These are phyloP conservation scores for Penicillium sp. DNA, from an alignment of 2,329 filamentous ascomycete species.

Conservation along the genomic window DNA sequence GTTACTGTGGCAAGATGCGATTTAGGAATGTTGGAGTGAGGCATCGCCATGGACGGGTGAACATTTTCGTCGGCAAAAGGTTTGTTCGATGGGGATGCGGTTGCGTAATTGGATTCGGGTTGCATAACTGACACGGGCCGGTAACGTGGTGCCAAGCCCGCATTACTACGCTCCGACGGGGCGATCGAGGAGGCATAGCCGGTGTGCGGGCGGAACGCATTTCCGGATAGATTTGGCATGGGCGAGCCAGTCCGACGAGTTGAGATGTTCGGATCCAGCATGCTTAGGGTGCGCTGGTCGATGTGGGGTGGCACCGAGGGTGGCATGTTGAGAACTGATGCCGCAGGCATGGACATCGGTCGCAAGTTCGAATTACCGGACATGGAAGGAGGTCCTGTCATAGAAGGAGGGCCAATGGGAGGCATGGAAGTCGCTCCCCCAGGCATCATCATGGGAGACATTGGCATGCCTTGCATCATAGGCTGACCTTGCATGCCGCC, in stretches of 20 bases:
- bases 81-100: conserved; percentile 35
- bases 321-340: conserved; percentile 23
- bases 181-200: conserved; percentile 87
- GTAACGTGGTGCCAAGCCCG: conserved; percentile 86
- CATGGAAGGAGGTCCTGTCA: conserved; percentile 25
- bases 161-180: conserved; percentile 90
- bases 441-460: conserved; percentile 19
- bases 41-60: conserved; percentile 22
- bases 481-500: conserved; percentile 40
- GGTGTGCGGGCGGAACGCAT: conserved; percentile 26
- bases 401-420: conserved; percentile 14
- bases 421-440: conserved; percentile 8
- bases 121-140: conserved; percentile 75
- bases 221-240: conserved; percentile 34
- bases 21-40: conserved; percentile 29
- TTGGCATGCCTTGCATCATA: conserved; percentile 29
- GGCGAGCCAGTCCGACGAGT: conserved; percentile 39
- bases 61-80: conserved; percentile 41
- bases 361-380: conserved; percentile 35
- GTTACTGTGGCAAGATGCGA: conserved; percentile 30
- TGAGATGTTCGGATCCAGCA: conserved; percentile 66
- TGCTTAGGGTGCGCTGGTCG: conserved; percentile 71
- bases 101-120: conserved; percentile 34
- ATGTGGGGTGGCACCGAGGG: conserved; percentile 30
- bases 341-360: conserved; percentile 50